Percentiles rank a stretch among this genome's conserved stretches.
Conservation (phyloP, 2,329 filamentous ascomycete genomes). For the Alternaria conjuncta region DNA sequence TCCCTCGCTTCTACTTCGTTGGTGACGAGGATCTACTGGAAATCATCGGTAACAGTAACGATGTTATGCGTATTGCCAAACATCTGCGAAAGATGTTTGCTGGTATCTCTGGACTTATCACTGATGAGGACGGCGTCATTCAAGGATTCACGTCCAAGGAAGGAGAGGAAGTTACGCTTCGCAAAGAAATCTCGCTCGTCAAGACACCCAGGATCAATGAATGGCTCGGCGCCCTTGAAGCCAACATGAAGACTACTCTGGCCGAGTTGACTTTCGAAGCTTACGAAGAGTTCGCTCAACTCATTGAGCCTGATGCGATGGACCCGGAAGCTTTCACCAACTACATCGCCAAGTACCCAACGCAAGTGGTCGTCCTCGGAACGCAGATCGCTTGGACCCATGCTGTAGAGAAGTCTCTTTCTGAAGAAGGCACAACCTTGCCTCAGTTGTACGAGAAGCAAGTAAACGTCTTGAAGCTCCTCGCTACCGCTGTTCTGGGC, state of each 20-base stretch:
- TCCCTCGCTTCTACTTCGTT: conserved; percentile 99
- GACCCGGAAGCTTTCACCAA: conserved; percentile 73
- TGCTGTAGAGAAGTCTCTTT: conserved; percentile 78
- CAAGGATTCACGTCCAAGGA: conserved; percentile 95
- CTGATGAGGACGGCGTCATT: conserved; percentile 90
- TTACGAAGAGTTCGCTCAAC: conserved; percentile 77
- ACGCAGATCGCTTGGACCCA: conserved; percentile 95
- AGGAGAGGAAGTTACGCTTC: conserved; percentile 84
- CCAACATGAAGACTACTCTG: conserved; percentile 90
- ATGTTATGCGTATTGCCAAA: conserved; percentile 93
- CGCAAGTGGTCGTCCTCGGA: conserved; percentile 93
- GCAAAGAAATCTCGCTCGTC: conserved; percentile 87
- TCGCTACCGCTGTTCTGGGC: conserved; percentile 87
- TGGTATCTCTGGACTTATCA: conserved; percentile 85
- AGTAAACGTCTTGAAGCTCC: conserved; percentile 80
- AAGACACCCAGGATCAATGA: conserved; percentile 98
- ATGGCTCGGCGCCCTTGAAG: conserved; percentile 93
- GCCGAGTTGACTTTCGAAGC: conserved; percentile 90
- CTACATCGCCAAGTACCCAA: conserved; percentile 87
- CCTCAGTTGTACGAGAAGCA: conserved; percentile 78
- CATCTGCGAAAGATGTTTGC: conserved; percentile 99
- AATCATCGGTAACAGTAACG: conserved; percentile 99
- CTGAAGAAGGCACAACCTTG: conserved; percentile 72
- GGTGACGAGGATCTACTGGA: conserved; percentile 97
- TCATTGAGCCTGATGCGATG: conserved; percentile 75